Evolutionary conservation across 495 filamentous ascomycete genomes (phyloP).

Genomic region (Talaromyces proteolyticus): DNA sequence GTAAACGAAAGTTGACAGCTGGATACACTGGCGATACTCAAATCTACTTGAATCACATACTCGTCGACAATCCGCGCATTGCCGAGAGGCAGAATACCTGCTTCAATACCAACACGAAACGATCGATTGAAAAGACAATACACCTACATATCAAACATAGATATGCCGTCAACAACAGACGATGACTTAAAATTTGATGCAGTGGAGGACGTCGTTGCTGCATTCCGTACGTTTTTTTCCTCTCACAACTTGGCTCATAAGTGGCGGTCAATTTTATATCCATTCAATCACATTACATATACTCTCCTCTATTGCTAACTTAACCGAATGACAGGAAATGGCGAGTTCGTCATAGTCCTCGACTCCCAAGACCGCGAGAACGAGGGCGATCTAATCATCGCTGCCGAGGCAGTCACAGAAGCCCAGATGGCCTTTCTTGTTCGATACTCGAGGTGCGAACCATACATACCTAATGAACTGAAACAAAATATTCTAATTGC

Average conservation of each 20-base stretch:
- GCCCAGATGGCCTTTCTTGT: slow-evolving; percentile 95
- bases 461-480: background rate
- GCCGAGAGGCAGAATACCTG: too few species aligned
- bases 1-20: too few species aligned
- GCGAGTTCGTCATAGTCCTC: slow-evolving; percentile 93
- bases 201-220: slow-evolving; percentile 77
- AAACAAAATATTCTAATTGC: background rate
- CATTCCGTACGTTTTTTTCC: slow-evolving; percentile 68
- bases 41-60: too few species aligned
- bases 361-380: slow-evolving; percentile 90
- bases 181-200: slow-evolving; percentile 57
- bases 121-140: too few species aligned
- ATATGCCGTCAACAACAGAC: slow-evolving; percentile 36
- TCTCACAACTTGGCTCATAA: too few species aligned
- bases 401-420: slow-evolving; percentile 77
- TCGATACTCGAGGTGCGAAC: slow-evolving; percentile 64
- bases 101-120: too few species aligned
- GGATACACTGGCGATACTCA: too few species aligned
- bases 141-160: too few species aligned
- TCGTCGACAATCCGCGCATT: too few species aligned
- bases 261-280: too few species aligned
- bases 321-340: slow-evolving; percentile 69
- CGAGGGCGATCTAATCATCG: slow-evolving; percentile 96
- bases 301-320: too few species aligned
- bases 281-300: too few species aligned